Percentiles rank a stretch among this genome's conserved stretches.
phyloP scores from a whole-genome alignment of 371 early-diverging fungal genomes.

The Mucor irregularis region DNA sequence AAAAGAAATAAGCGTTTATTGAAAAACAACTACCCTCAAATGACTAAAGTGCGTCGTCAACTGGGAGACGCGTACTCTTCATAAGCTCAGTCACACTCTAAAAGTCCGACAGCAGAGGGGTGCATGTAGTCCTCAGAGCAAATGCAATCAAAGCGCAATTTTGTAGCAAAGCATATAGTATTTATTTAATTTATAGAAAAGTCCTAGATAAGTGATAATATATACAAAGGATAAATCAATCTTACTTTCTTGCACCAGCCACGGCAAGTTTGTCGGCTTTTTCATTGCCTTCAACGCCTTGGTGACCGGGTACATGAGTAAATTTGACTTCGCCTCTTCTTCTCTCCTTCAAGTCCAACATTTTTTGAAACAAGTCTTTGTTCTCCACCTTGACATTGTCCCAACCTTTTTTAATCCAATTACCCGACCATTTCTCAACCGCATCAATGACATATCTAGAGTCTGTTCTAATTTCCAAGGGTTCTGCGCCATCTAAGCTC shows the following conservation, averaged over 20 bases:
- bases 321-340: conserved; percentile 46
- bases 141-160: too few relatives aligned
- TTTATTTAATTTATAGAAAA: too few relatives aligned
- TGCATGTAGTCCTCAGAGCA: too few relatives aligned
- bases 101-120: too few relatives aligned
- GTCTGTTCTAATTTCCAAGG: conserved; percentile 68
- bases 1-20: too few relatives aligned
- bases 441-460: conserved; percentile 71
- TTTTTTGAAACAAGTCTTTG: conserved; percentile 67
- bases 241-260: conserved; percentile 53
- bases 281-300: conserved; percentile 72
- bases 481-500: conserved; percentile 18
- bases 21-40: too few relatives aligned
- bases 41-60: too few relatives aligned
- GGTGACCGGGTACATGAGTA: conserved; percentile 65
- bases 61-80: conserved; percentile 12
- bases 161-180: too few relatives aligned
- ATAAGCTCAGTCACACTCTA: too few relatives aligned
- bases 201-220: too few relatives aligned
- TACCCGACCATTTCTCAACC: conserved; percentile 64
- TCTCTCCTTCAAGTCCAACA: conserved; percentile 40
- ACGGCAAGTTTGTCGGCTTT: conserved; percentile 73
- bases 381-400: conserved; percentile 61
- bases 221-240: too few relatives aligned
- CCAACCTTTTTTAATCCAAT: conserved; percentile 74